Conservation (phyloP, 306 rosid genomes). For the Bauhinia variegata region DNA sequence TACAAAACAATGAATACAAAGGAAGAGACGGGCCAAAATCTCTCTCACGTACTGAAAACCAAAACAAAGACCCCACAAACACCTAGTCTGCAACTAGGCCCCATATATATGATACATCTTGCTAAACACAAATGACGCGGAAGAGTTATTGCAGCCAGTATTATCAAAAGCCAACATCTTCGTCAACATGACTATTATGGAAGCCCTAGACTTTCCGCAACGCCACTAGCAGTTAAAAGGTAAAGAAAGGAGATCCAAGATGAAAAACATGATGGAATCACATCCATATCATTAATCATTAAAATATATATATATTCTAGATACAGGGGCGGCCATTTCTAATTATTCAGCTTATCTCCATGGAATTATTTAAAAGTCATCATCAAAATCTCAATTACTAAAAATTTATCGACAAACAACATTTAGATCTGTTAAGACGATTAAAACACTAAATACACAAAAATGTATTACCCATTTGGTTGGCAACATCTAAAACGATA, state of each 20-base stretch:
- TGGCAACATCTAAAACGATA: conserved; percentile 21
- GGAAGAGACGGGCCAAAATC: conserved; percentile 51
- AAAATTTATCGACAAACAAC: too few relatives aligned
- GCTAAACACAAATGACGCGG: conserved; percentile 39
- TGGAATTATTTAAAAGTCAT: background rate
- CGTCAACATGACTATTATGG: conserved; percentile 36
- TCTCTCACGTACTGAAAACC: conserved; percentile 46
- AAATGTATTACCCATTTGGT: conserved; percentile 20
- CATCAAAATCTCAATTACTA: too few relatives aligned
- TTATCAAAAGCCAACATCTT: conserved; percentile 30
- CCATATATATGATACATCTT: conserved; percentile 51
- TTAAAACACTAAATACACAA: background rate
- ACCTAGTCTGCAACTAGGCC: conserved; percentile 50
- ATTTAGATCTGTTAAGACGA: conserved; percentile 8
- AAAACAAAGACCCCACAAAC: conserved; percentile 43
- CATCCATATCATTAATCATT: background rate
- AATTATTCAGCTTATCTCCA: conserved; percentile 4
- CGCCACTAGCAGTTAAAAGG: conserved; percentile 18
- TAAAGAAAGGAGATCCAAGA: conserved; percentile 26
- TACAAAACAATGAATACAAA: conserved; percentile 34
- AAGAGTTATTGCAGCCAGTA: conserved; percentile 42
- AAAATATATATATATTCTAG: too few relatives aligned
- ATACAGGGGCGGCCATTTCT: too few relatives aligned
- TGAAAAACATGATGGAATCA: conserved; percentile 30
- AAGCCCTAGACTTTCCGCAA: conserved; percentile 24